phyloP scores from a whole-genome alignment of 768 basidiomycete species.

The Auriscalpium microsporum region DNA sequence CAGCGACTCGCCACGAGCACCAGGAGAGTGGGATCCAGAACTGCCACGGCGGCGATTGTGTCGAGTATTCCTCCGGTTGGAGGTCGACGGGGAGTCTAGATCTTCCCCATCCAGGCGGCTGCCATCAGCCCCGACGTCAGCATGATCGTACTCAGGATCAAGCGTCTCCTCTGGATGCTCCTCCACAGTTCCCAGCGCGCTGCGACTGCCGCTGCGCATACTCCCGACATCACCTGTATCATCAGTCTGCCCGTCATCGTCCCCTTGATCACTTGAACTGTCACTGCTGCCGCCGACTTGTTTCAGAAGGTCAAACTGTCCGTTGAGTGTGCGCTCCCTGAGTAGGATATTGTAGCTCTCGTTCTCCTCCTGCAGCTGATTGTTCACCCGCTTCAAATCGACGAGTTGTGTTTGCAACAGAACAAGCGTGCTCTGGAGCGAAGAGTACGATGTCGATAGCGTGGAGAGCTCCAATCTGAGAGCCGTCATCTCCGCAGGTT shows the following conservation, averaged over 20 bases:
- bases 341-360: conserved; percentile 94
- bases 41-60: conserved; percentile 44
- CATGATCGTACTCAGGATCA: conserved; percentile 35
- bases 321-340: conserved; percentile 83
- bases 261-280: conserved; percentile 17
- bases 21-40: conserved; percentile 43
- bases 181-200: conserved; percentile 42
- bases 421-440: conserved; percentile 76
- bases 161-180: conserved; percentile 35
- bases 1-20: conserved; percentile 66
- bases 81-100: conserved; percentile 13
- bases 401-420: conserved; percentile 77
- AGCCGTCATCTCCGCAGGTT: conserved; percentile 83
- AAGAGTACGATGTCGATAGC: conserved; percentile 75
- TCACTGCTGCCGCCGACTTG: conserved; percentile 45
- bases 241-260: conserved; percentile 19
- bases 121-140: conserved; percentile 30
- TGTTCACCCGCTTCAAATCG: conserved; percentile 83
- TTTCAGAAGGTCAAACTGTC: conserved; percentile 72
- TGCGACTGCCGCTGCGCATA: conserved; percentile 51
- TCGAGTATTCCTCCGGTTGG: conserved; percentile 35
- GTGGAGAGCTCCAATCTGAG: conserved; percentile 79
- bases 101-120: conserved; percentile 32
- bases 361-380: conserved; percentile 88
- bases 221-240: conserved; percentile 28